phyloP scores from a whole-genome alignment of 257 asterid species.

The Haberlea rhodopensis region DNA sequence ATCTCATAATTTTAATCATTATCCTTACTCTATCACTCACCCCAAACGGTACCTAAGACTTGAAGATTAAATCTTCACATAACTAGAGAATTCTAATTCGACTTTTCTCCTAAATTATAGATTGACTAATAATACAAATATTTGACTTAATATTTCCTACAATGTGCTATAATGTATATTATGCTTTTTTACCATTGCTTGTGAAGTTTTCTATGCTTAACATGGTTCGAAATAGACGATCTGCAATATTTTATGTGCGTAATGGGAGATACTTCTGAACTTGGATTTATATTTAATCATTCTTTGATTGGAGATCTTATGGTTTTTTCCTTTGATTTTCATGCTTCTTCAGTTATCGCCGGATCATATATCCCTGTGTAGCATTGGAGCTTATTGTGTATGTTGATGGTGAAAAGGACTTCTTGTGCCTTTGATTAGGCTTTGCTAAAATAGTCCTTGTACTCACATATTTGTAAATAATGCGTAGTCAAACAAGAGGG shows the following conservation, averaged over 20 bases:
- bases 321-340: slow-evolving; percentile 27
- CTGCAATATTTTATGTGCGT: slow-evolving; percentile 14
- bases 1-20: too few relatives aligned
- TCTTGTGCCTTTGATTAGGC: slow-evolving; percentile 42
- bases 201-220: not conserved
- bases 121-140: too few relatives aligned
- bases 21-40: too few relatives aligned
- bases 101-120: too few relatives aligned
- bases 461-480: slow-evolving; percentile 33
- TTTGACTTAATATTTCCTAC: too few relatives aligned
- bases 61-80: too few relatives aligned
- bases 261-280: slow-evolving; percentile 10
- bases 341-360: slow-evolving; percentile 69
- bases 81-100: too few relatives aligned
- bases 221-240: slow-evolving; percentile 6
- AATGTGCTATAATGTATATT: not conserved
- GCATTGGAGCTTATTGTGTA: slow-evolving; percentile 56
- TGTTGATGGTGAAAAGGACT: slow-evolving; percentile 58
- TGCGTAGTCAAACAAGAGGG: not conserved
- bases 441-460: slow-evolving; percentile 32
- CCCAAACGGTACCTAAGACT: too few relatives aligned
- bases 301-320: slow-evolving; percentile 17
- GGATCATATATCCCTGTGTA: slow-evolving; percentile 56
- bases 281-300: slow-evolving; percentile 20
- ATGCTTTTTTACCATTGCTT: slow-evolving; percentile 4